Conservation (phyloP, 495 filamentous ascomycete genomes). For the Peziza echinospora region DNA sequence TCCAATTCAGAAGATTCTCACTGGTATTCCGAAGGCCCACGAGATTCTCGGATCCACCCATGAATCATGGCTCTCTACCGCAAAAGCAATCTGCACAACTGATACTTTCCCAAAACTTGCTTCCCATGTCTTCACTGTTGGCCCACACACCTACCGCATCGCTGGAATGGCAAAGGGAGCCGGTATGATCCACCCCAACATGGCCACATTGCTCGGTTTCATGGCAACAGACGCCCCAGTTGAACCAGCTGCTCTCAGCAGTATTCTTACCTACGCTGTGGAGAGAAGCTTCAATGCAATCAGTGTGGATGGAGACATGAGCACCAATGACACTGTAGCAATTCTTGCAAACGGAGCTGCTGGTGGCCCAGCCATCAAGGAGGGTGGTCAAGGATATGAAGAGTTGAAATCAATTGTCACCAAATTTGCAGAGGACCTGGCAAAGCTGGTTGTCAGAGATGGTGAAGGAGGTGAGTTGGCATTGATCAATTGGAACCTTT, state of each 20-base stretch:
- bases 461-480: too few species aligned
- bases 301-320: conserved; percentile 87
- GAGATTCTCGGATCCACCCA: conserved; percentile 47
- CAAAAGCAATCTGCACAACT: conserved; percentile 91
- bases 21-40: conserved; percentile 56
- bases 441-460: conserved; percentile 83
- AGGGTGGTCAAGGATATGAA: conserved; percentile 28
- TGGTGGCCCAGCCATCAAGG: conserved; percentile 40
- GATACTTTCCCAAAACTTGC: conserved; percentile 97
- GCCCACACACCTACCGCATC: conserved; percentile 63
- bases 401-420: conserved; percentile 50
- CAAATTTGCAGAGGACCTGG: conserved; percentile 57
- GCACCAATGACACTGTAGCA: conserved; percentile 89
- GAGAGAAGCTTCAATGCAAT: conserved; percentile 90
- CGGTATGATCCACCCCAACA: conserved; percentile 99
- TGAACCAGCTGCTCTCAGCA: conserved; percentile 40
- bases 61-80: conserved; percentile 65
- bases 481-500: too few species aligned
- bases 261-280: conserved; percentile 50
- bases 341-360: conserved; percentile 87
- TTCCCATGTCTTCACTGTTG: conserved; percentile 64
- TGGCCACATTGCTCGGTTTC: conserved; percentile 88
- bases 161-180: conserved; percentile 96
- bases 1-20: conserved; percentile 75
- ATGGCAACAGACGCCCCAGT: conserved; percentile 86